These are phyloP conservation scores for Capsella rubella DNA, from an alignment of 441 rosid species.

Conservation along the genomic window DNA sequence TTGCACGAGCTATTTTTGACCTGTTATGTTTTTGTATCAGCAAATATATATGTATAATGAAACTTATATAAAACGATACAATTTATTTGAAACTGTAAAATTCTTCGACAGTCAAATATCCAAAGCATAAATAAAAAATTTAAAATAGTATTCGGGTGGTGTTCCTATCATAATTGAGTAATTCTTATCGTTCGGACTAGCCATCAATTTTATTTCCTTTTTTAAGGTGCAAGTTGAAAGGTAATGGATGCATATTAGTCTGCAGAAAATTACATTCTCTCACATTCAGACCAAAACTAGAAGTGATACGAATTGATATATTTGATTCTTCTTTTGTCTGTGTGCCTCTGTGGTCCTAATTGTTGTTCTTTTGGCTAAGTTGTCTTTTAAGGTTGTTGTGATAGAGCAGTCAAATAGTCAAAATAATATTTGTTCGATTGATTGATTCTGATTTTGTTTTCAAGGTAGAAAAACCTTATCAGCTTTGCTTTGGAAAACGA, in stretches of 20 bases:
- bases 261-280: neutral
- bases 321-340: neutral
- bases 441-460: neutral
- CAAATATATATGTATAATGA: neutral
- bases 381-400: neutral
- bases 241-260: neutral
- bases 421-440: neutral
- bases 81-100: too few species aligned
- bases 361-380: neutral
- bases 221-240: constrained; percentile 11
- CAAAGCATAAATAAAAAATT: too few species aligned
- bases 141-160: neutral
- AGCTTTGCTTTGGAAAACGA: neutral
- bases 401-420: constrained; percentile 12
- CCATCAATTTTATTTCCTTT: neutral
- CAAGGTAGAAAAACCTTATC: neutral
- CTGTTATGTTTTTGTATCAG: neutral
- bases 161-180: neutral
- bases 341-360: neutral
- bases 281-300: neutral
- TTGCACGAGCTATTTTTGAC: neutral
- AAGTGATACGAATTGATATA: neutral
- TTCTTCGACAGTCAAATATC: too few species aligned
- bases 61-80: too few species aligned
- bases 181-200: neutral